These are phyloP conservation scores for Suillus plorans DNA, from an alignment of 768 basidiomycete genomes.

Conservation along the genomic window DNA sequence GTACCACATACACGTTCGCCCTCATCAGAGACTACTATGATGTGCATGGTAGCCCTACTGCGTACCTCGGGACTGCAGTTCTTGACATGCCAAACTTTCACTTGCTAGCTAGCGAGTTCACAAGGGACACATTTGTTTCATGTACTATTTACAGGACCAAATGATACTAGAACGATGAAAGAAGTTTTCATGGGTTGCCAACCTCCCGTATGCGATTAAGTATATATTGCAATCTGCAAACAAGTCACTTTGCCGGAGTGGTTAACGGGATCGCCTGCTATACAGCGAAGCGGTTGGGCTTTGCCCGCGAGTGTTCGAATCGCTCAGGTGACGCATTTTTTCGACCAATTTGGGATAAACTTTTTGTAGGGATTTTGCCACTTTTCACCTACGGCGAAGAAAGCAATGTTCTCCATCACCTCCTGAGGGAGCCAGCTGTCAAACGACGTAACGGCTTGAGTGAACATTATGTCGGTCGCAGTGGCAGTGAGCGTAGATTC, in stretches of 20 bases:
- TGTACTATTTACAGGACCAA: too few relatives aligned
- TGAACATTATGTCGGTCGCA: not conserved
- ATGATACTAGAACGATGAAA: too few relatives aligned
- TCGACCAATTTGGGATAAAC: not conserved
- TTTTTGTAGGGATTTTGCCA: not conserved
- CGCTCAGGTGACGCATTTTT: constrained; percentile 58
- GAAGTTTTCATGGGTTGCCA: too few relatives aligned
- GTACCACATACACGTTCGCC: constrained; percentile 14
- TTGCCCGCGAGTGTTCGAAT: constrained; percentile 65
- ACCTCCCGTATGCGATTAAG: too few relatives aligned
- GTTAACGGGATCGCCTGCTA: constrained; percentile 88
- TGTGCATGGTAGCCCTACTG: constrained; percentile 16
- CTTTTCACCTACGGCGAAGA: constrained; percentile 45
- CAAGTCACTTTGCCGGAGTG: constrained; percentile 91
- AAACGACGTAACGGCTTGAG: constrained; percentile 13
- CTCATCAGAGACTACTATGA: too few relatives aligned
- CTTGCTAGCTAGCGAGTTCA: constrained; percentile 25
- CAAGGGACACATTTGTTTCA: not conserved
- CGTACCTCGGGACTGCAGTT: constrained; percentile 31
- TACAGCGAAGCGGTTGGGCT: constrained; percentile 52
- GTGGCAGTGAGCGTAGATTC: not conserved
- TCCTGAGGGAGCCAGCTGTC: constrained; percentile 58
- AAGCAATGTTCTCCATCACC: constrained; percentile 77
- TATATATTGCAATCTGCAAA: not conserved
- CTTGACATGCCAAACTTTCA: constrained; percentile 38